These are phyloP conservation scores for Marasmius tenuissimus DNA, from an alignment of 1,284 basidiomycete genomes.

Conservation along the genomic window DNA sequence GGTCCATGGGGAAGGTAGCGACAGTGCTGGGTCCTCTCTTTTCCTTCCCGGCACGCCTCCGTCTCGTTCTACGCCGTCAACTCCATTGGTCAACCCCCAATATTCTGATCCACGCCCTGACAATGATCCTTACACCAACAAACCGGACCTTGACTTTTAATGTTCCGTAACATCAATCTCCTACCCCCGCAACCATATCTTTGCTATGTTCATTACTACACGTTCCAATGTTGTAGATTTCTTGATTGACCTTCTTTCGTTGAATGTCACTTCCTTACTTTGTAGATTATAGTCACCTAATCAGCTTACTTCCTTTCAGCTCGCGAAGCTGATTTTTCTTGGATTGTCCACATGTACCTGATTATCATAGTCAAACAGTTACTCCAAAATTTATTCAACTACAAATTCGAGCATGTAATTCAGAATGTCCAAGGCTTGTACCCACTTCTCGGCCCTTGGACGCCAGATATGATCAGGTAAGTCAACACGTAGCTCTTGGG, in stretches of 20 bases:
- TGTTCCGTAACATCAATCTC: not conserved
- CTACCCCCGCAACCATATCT: not conserved
- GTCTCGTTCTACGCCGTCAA: not conserved
- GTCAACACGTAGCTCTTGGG: not conserved
- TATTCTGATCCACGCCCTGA: not conserved
- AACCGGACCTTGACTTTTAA: not conserved
- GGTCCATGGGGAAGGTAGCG: not conserved
- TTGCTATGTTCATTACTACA: no score
- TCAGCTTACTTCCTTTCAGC: no score
- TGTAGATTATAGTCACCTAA: no score
- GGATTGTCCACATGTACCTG: no score
- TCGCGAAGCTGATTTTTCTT: not conserved
- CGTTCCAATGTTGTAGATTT: no score
- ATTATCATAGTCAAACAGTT: not conserved
- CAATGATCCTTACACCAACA: not conserved
- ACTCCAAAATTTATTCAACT: not conserved
- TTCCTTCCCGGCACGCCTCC: not conserved
- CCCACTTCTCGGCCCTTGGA: constrained; percentile 5
- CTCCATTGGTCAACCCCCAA: not conserved
- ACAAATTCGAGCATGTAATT: not conserved
- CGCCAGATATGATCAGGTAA: constrained; percentile 9
- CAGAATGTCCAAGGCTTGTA: not conserved
- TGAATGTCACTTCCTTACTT: no score
- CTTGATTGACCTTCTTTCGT: no score
- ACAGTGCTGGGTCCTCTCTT: not conserved